Base-by-base conservation (phyloP, 2,329 filamentous ascomycete species). In the Aspergillus sojae region DNA sequence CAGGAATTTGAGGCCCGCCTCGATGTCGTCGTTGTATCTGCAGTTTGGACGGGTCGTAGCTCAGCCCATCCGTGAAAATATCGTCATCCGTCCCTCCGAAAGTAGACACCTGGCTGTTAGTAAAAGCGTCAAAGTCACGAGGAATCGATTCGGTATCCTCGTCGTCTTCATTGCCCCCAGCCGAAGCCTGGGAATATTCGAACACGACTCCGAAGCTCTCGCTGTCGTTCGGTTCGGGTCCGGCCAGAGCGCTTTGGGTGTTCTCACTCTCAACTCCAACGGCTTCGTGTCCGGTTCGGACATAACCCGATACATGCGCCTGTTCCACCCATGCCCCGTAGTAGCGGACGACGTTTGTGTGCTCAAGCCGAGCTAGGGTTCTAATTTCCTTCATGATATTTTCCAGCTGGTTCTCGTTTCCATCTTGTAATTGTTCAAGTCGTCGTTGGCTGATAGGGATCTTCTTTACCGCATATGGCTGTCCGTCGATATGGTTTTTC, bases 331-430 rank as follows among this genome's bases (percentile, higher is more conserved):
- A 91, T 16, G 85, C 85, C 58, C 84, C 83, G 70, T 86, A 87
- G 69, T 91, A 91, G 28, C 88, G 82, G 41, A 91, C 88, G 61
- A 91, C 84, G 70, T 91, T 89, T 5, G 81, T 82, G 73, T 91
- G 88, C 53, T 90, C 85, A 19, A 90, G 78, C 30, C 81, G 80
- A 54, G 88, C 88, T 52, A 91, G 78, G 0, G 86, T 87, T 55
- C 86, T 81, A 10, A 90, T 83, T 74, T 90, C 88, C 61, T 83
- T 82, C 60, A 89, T 79, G 36, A 89, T 81, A 57, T 77, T 80
- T 68, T 88, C 85, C 48, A 89, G 75, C 64, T 86, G 85, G 58
- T 81, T 77, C 36, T 84, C 77, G 1, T 83, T 84, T 26, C 81
- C 79, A 58, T 82, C 77, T 54, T 83, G 79, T n/a, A 88, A 80